Evolutionary conservation across 1,284 basidiomycete species (phyloP).

Genomic region (Ganoderma multipileum): DNA sequence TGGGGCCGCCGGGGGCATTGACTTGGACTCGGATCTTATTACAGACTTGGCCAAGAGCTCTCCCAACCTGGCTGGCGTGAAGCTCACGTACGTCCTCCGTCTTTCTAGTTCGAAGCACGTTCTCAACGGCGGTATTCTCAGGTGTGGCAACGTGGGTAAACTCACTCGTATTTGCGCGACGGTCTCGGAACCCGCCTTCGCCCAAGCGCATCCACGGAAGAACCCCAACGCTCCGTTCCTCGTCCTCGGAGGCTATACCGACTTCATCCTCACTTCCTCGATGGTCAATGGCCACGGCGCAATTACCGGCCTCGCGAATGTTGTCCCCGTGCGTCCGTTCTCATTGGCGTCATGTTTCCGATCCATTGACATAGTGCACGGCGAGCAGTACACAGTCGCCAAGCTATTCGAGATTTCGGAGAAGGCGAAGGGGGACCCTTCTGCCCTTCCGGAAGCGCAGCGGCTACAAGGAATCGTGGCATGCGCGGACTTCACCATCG

Average conservation of each 20-base stretch:
- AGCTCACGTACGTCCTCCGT: constrained; percentile 70
- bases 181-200: constrained; percentile 64
- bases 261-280: constrained; percentile 79
- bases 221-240: constrained; percentile 57
- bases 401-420: constrained; percentile 71
- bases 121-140: constrained; percentile 36
- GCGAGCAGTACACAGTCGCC: constrained; percentile 58
- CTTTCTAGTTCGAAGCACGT: not conserved
- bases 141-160: constrained; percentile 90
- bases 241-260: constrained; percentile 80
- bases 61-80: constrained; percentile 81
- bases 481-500: constrained; percentile 81
- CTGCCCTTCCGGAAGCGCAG: constrained; percentile 75
- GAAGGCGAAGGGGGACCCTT: constrained; percentile 56
- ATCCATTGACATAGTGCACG: constrained; percentile 24
- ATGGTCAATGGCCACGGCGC: constrained; percentile 78
- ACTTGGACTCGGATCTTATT: constrained; percentile 85
- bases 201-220: constrained; percentile 65
- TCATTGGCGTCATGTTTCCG: not conserved
- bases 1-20: constrained; percentile 80
- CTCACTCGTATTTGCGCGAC: constrained; percentile 79
- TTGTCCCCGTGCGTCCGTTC: constrained; percentile 68
- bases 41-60: constrained; percentile 75
- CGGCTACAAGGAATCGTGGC: constrained; percentile 81
- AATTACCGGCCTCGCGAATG: constrained; percentile 83